phyloP scores from a whole-genome alignment of 495 filamentous ascomycete genomes.

The Symbiotaphrina buchneri region DNA sequence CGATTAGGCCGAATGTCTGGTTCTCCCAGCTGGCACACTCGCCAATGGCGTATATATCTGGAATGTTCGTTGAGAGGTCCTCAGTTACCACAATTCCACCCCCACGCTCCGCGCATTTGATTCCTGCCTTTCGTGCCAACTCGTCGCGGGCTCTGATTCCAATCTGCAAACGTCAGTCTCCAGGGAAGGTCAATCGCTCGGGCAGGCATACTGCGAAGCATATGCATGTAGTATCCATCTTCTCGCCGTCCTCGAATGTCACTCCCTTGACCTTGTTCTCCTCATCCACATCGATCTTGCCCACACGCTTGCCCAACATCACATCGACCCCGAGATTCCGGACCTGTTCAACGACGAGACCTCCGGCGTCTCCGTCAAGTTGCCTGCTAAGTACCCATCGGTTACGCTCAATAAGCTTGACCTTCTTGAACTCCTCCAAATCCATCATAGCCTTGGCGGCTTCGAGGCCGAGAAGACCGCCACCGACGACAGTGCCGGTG shows the following conservation, averaged over 20 bases:
- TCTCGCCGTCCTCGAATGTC: conserved; percentile 65
- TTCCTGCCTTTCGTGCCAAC: conserved; percentile 43
- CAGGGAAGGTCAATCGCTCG: conserved; percentile 5
- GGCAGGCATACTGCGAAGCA: conserved; percentile 52
- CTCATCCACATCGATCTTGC: conserved; percentile 42
- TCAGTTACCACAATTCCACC: conserved; percentile 58
- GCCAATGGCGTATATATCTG: conserved; percentile 74
- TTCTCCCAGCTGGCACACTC: conserved; percentile 92
- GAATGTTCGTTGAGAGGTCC: conserved; percentile 46
- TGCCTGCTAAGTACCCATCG: conserved; percentile 76
- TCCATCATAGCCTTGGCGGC: conserved; percentile 94
- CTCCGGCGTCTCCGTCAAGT: conserved; percentile 66
- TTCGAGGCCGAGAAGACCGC: conserved; percentile 74
- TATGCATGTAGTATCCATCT: conserved; percentile 61
- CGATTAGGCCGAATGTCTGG: conserved; percentile 85
- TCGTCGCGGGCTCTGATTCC: conserved; percentile 74
- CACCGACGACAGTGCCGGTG: conserved; percentile 68
- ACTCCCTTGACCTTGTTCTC: conserved; percentile 52
- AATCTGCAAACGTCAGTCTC: conserved; percentile 21
- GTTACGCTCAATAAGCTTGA: conserved; percentile 76
- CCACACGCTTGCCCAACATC: conserved; percentile 55
- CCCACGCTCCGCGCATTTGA: conserved; percentile 52
- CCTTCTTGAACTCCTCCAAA: conserved; percentile 49
- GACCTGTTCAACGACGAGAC: conserved; percentile 70
- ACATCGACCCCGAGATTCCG: conserved; percentile 65